Base-by-base conservation (phyloP, 805 yeast genomes). In the Zygosaccharomyces bailii region DNA sequence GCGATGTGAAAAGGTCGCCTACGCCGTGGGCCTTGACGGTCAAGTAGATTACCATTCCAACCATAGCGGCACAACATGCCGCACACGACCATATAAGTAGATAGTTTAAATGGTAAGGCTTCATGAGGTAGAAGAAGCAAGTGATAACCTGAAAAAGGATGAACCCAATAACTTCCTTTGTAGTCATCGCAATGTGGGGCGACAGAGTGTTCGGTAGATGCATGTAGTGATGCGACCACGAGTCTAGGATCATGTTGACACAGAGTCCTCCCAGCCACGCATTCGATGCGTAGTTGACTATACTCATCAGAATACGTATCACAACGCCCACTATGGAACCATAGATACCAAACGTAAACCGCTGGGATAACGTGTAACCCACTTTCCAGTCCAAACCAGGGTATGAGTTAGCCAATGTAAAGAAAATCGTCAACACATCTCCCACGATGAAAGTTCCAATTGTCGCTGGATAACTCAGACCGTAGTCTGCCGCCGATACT, bases 311-410 rank as follows among this genome's bases (percentile, higher is more conserved):
- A 7, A 73, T 66, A 57, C 76, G 60, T 9, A 71, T 65, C 24
- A 65, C 34, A 24, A 73, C 65, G 10, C 76, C 76, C 21, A 72
- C 45, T 4, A 59, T 57, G 1, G 73, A 67, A 8, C 79, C 79
- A 42, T 59, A 63, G 19, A 73, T 68, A 16, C 79, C 79, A 57
- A 74, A 75, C 2, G 69, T 67, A 23, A 73, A 63, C 55, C 79
- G 59, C 51, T 71, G 77, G 5, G 71, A 62, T 16, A 74, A 42
- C 1, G 79, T 71, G 51, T 64, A 74, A 7, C 78, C 78, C 34
- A 73, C 68, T 55, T 75, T 79, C 65, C 71, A 76, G 37, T 73
- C 70, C 13, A 61, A 55, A 34, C 82, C 82, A 0, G 74, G 77
- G 40, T 64, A 68, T 14, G 76, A 70, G 53, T 74, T 75, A 9